phyloP scores from a whole-genome alignment of 83 land plant species.

The Diphasiastrum complanatum region DNA sequence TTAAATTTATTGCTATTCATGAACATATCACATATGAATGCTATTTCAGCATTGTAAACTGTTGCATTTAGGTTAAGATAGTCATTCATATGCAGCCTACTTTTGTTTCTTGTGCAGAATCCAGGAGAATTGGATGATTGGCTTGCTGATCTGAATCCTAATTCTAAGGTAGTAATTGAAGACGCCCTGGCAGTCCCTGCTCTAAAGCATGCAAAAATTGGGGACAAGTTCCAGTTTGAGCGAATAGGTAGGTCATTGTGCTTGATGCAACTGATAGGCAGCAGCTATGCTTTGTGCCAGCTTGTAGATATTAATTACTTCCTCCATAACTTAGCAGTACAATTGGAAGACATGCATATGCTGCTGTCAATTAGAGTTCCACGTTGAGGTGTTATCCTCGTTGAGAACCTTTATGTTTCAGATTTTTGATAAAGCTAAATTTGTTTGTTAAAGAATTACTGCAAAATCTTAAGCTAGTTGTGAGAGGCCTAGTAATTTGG shows the following conservation, averaged over 20 bases:
- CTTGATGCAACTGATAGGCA: too few species aligned
- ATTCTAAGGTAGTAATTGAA: conserved; percentile 60
- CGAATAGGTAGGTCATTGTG: conserved; percentile 95
- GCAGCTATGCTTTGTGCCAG: too few species aligned
- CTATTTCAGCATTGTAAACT: not conserved
- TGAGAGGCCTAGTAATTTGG: too few species aligned
- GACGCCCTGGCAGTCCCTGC: conserved; percentile 62
- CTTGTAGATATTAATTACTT: not conserved
- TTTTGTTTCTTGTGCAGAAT: conserved; percentile 43
- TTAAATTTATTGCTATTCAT: too few species aligned
- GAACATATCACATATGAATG: too few species aligned
- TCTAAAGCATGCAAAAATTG: conserved; percentile 47
- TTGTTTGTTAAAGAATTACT: too few species aligned
- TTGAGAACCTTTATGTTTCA: too few species aligned
- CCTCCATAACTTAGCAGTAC: too few species aligned
- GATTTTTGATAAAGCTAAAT: too few species aligned
- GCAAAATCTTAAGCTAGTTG: too few species aligned
- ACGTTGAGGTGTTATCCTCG: too few species aligned
- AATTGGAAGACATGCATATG: not conserved
- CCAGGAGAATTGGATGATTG: conserved; percentile 80
- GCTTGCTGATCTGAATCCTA: conserved; percentile 76
- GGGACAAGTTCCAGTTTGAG: conserved; percentile 87
- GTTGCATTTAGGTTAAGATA: not conserved
- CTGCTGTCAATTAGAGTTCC: too few species aligned
- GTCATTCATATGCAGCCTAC: not conserved